Percentiles rank a stretch among this genome's conserved stretches.
These are phyloP conservation scores for Zarea fungicola DNA, from an alignment of 2,329 filamentous ascomycete species.

Conservation along the genomic window DNA sequence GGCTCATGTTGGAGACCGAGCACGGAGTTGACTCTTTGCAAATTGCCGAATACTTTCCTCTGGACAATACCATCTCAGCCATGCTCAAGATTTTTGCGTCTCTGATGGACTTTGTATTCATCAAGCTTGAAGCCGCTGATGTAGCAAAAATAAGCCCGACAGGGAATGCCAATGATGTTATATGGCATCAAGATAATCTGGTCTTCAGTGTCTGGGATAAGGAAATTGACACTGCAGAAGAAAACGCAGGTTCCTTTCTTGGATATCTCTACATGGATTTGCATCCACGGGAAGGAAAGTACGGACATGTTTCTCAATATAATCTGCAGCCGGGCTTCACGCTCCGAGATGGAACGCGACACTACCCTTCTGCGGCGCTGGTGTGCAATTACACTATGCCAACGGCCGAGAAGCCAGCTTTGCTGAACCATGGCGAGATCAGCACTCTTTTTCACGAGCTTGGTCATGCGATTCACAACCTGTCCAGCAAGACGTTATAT, in stretches of 20 bases:
- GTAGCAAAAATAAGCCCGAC: constrained; percentile 60
- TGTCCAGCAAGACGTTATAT: constrained; percentile 40
- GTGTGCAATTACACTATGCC: constrained; percentile 56
- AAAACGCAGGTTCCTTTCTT: constrained; percentile 44
- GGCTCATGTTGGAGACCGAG: constrained; percentile 73
- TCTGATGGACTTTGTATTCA: constrained; percentile 73
- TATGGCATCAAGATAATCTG: constrained; percentile 50
- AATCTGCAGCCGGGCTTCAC: constrained; percentile 55
- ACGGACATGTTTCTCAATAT: constrained; percentile 20
- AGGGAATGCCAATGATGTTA: constrained; percentile 63
- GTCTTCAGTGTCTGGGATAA: constrained; percentile 52
- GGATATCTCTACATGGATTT: constrained; percentile 56
- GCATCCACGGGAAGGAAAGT: constrained; percentile 51
- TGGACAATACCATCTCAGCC: constrained; percentile 64
- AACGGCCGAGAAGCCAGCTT: constrained; percentile 42
- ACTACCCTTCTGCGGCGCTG: constrained; percentile 50
- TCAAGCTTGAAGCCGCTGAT: constrained; percentile 56
- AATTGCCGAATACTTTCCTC: constrained; percentile 79
- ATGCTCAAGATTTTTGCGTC: constrained; percentile 83
- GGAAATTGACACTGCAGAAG: constrained; percentile 37
- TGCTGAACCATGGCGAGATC: constrained; percentile 49
- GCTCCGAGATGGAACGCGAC: constrained; percentile 39
- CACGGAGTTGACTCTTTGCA: constrained; percentile 73
- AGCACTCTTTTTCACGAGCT: constrained; percentile 45
- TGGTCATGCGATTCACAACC: constrained; percentile 52